Evolutionary conservation across 192 early-diverging fungal species (phyloP).

Genomic region (Backusella morwellensis): DNA sequence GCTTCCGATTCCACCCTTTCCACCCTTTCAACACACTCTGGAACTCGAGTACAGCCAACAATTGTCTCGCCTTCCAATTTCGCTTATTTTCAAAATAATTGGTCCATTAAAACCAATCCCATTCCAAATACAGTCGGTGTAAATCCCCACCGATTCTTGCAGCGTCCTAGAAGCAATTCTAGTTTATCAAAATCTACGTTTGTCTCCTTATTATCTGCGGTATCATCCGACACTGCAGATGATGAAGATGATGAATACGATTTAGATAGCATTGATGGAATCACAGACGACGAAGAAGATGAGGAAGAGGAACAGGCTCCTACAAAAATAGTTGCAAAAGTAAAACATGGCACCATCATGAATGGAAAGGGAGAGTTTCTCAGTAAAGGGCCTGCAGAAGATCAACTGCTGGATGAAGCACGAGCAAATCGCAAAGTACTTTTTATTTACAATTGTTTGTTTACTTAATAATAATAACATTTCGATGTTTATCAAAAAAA

Average conservation of each 20-base stretch:
- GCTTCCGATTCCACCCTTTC: slow-evolving; percentile 21
- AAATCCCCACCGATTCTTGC: slow-evolving; percentile 17
- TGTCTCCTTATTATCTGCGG: slow-evolving; percentile 6
- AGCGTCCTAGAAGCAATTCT: slow-evolving; percentile 21
- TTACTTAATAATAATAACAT: slow-evolving; percentile 3
- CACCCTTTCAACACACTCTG: slow-evolving; percentile 17
- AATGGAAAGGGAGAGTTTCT: slow-evolving; percentile 35
- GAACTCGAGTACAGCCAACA: slow-evolving; percentile 19
- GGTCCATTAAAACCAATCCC: background rate
- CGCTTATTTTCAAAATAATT: slow-evolving; percentile 12
- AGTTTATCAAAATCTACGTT: slow-evolving; percentile 20
- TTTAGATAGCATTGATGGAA: slow-evolving; percentile 24
- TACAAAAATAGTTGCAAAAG: slow-evolving; percentile 25
- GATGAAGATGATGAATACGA: slow-evolving; percentile 16
- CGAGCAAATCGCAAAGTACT: slow-evolving; percentile 27
- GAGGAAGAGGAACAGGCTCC: background rate
- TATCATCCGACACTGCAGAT: background rate
- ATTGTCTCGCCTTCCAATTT: slow-evolving; percentile 21
- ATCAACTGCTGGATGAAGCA: slow-evolving; percentile 24
- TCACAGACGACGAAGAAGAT: slow-evolving; percentile 16
- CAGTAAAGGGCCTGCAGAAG: slow-evolving; percentile 12
- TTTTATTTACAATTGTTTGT: background rate
- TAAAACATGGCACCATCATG: slow-evolving; percentile 38
- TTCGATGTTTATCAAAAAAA: background rate
- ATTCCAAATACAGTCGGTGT: slow-evolving; percentile 12